Evolutionary conservation across 345 rosid species (phyloP).

Genomic region (Rhizophora mangle): DNA sequence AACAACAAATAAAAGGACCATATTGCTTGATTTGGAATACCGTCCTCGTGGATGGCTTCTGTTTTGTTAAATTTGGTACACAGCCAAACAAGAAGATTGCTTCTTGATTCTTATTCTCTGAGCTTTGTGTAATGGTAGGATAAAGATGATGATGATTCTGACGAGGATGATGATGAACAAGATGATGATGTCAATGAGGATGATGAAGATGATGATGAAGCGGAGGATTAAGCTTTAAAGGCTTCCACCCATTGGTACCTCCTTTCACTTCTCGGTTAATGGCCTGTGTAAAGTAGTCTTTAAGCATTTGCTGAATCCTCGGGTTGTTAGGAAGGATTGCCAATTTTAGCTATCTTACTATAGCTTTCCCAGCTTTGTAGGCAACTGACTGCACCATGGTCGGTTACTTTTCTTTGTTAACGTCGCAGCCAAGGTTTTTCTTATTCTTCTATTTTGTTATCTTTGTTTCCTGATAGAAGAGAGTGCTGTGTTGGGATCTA

Average conservation of each 20-base stretch:
- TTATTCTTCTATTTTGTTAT: constrained; percentile 3
- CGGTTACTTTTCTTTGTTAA: constrained; percentile 14
- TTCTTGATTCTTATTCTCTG: constrained; percentile 12
- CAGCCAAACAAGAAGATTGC: too few species aligned
- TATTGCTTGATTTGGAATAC: too few species aligned
- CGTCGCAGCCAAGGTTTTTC: constrained; percentile 14
- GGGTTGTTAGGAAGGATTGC: constrained; percentile 26
- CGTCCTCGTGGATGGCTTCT: too few species aligned
- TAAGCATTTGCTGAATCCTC: constrained; percentile 23
- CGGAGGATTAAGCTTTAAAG: constrained; percentile 17
- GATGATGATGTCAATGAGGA: constrained; percentile 30
- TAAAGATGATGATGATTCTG: constrained; percentile 50
- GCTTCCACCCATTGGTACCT: neutral
- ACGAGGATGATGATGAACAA: constrained; percentile 49
- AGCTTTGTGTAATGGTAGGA: constrained; percentile 33
- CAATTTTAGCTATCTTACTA: constrained; percentile 10
- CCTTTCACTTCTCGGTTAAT: constrained; percentile 18
- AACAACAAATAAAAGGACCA: too few species aligned
- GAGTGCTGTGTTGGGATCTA: constrained; percentile 9
- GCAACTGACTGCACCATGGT: constrained; percentile 19
- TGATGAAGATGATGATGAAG: constrained; percentile 24
- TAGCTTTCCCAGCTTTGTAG: constrained; percentile 23
- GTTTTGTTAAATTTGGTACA: too few species aligned
- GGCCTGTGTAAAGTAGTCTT: constrained; percentile 38
- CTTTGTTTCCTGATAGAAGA: constrained; percentile 15